These are phyloP conservation scores for Candida michaelii DNA, from an alignment of 805 yeast genomes.

Conservation along the genomic window DNA sequence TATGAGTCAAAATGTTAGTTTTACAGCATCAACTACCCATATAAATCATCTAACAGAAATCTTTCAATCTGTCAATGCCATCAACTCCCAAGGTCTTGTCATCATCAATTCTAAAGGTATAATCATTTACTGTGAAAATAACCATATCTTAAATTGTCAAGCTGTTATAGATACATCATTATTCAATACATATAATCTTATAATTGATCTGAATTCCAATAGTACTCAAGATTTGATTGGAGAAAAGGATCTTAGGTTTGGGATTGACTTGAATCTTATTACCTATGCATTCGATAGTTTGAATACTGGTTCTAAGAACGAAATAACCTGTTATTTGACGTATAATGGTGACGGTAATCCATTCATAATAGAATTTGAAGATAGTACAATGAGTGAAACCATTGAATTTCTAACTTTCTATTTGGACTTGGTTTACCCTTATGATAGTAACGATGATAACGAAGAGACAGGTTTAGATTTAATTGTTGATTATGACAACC, in stretches of 20 bases:
- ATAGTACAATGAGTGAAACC: conserved; percentile 37
- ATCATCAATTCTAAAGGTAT: conserved; percentile 33
- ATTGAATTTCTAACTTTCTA: conserved; percentile 42
- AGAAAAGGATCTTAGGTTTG: conserved; percentile 21
- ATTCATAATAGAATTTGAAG: conserved; percentile 42
- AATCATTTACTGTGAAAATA: conserved; percentile 33
- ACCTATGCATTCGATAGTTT: conserved; percentile 37
- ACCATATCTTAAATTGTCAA: conserved; percentile 37
- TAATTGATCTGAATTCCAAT: neutral
- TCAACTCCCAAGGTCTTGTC: conserved; percentile 35
- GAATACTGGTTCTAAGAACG: conserved; percentile 20
- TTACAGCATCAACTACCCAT: conserved; percentile 25
- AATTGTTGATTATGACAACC: conserved; percentile 27
- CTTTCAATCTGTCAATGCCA: conserved; percentile 30
- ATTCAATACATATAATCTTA: conserved; percentile 29
- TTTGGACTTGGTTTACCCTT: conserved; percentile 27
- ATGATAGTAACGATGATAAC: conserved; percentile 23
- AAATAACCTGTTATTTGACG: conserved; percentile 34
- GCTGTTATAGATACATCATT: conserved; percentile 37
- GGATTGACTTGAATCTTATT: conserved; percentile 37
- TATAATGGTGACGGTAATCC: conserved; percentile 42
- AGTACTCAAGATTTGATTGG: conserved; percentile 6
- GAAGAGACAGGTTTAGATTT: conserved; percentile 16
- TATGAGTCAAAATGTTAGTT: conserved; percentile 7
- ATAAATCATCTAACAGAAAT: conserved; percentile 40